Evolutionary conservation across 177 flowering plant species (phyloP), one percentile per base, ranked within the genome.

Genomic region (Vitis hybrid): DNA sequence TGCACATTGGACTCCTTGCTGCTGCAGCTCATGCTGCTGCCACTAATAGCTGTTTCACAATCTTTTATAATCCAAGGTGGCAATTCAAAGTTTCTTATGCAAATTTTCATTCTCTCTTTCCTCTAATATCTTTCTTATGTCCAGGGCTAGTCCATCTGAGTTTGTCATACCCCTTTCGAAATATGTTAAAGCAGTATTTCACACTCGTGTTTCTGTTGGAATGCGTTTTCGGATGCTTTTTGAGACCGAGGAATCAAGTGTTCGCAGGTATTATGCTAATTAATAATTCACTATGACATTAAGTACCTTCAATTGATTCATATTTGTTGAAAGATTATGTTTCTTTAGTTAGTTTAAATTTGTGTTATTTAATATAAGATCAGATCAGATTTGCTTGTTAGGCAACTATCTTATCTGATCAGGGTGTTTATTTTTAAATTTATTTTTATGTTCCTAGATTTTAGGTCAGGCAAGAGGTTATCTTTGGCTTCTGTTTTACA

Each of bases 1-100:
- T 91, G 97, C 97, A 90, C 75, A 88, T 91, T 51, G 97, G 97
- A 52, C 94, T 91, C 56, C 93, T 91, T 72, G 97, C 97, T 76
- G 94, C 94, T 64, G 97, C 97, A 62, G 94, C 94, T 56, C 97
- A 91, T 82, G 97, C 97, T 63, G 90, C 93, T 57, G 83, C 91
- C 8, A 92, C 97, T 40, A 90, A 88, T 66, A 92, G 93, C 71
- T 86, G 95, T 63, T 92, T 92, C 81, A 90, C 93, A 6, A 77
- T 92, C 18, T 92, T 90, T 68, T 92, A 82, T 70, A 90, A 92
- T 70, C 97, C 97, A 67, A 89, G 97, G 97, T 90, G 65, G 63
- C 4, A 56, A 21, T 50, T 60, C 13, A 14, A n/a, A 4, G 14
- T n/a, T 65, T 71, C 10, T 19, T 59, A 11, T 17, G 2, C 62